Percentiles rank a stretch among this genome's conserved stretches.
Conservation (phyloP, 805 yeast species). For the Candida tammaniensis region DNA sequence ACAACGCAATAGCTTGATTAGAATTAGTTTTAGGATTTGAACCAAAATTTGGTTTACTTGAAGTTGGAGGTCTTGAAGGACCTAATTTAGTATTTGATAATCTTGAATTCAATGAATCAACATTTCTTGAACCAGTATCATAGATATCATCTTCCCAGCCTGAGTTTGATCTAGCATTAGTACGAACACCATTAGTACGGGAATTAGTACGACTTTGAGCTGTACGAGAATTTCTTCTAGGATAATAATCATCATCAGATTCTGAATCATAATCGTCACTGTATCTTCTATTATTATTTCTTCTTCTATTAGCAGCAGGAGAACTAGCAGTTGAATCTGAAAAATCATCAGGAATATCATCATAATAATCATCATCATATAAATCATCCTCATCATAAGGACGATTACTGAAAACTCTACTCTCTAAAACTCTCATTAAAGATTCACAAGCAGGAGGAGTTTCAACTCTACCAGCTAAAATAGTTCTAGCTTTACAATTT, state of each 20-base stretch:
- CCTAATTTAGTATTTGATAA: conserved; percentile 30
- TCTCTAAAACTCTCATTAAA: conserved; percentile 78
- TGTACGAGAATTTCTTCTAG: conserved; percentile 29
- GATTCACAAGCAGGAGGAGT: conserved; percentile 91
- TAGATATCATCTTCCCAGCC: conserved; percentile 86
- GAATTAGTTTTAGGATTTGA: conserved; percentile 37
- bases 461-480: conserved; percentile 83
- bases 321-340: conserved; percentile 50
- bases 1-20: conserved; percentile 87
- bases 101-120: conserved; percentile 32
- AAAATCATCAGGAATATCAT: conserved; percentile 64
- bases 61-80: conserved; percentile 37
- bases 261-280: conserved; percentile 31
- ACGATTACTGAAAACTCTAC: conserved; percentile 72
- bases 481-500: conserved; percentile 81
- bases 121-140: conserved; percentile 49
- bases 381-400: conserved; percentile 47
- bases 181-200: conserved; percentile 7
- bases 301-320: conserved; percentile 23
- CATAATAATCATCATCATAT: conserved; percentile 64
- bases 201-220: conserved; percentile 17
- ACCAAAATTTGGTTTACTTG: conserved; percentile 42
- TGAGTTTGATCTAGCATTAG: conserved; percentile 15
- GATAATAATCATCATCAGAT: conserved; percentile 25
- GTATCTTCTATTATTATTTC: conserved; percentile 22